Base-by-base conservation (phyloP, 768 basidiomycete genomes). In the Suillus clintonianus region DNA sequence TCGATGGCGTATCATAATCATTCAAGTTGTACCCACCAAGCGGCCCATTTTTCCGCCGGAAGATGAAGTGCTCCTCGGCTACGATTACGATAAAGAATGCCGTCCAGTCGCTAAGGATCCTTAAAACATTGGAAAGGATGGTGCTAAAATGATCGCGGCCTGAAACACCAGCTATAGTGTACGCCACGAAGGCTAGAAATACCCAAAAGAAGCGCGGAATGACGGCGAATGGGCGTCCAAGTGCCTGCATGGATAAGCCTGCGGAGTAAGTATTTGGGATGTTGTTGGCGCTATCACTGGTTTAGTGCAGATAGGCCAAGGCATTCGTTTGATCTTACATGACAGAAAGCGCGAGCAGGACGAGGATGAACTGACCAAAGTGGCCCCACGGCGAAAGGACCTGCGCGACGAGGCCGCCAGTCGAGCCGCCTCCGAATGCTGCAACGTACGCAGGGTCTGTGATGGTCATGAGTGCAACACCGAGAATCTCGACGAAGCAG, bases 11-110 rank as follows among this genome's bases (percentile, higher is more conserved):
- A 62, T 86, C 85, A 76, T 82, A 86, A 59, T 79, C 82, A 15
- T 76, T 74, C 60, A 86, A 62, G 64, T 85, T 81, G 64, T 86
- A 86, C n/a, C 85, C 85, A 2, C 80, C 82, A 9, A 85, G 68
- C 2, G 68, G 68, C 13, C 82, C 80, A 0, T 74, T 70, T 50
- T 67, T 70, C 7, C 79, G 65, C 61, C 85, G 72, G 65, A 83
- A 83, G n/a, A 83, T 68, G 65, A 76, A 80, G 62, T 84, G 83
- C 65, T 84, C 83, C 45, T 82, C 82, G 0, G 72, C 70, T 5
- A 82, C 71, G 51, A 84, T 78, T 42, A 84, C 75, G 50, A 83
- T 70, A 62, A 83, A 82, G 67, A 84, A 81, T 0, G 81, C 78
- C 0, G 71, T 76, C 83, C 83, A 83, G 71, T 84, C 82, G 36